A percentile compares a stretch with the other conserved stretches of the same genome.
phyloP scores from a whole-genome alignment of 345 rosid species.

The Salix koriyanagi region DNA sequence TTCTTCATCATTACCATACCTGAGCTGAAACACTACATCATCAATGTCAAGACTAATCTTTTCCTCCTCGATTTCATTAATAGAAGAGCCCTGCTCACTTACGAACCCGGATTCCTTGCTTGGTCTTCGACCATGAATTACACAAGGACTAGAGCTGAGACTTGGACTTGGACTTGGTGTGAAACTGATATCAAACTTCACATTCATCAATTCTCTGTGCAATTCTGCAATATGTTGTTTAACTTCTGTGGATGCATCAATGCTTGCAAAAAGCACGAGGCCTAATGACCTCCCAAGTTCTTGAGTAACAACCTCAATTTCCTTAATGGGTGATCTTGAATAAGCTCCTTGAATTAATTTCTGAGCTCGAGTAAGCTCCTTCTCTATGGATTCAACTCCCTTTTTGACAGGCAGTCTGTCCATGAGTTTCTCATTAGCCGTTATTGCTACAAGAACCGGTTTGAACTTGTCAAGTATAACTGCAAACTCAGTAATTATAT shows the following conservation, averaged over 20 bases:
- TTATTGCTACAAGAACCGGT: slow-evolving; percentile 37
- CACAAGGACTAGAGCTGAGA: slow-evolving; percentile 21
- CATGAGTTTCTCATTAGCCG: slow-evolving; percentile 21
- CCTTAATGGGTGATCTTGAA: slow-evolving; percentile 30
- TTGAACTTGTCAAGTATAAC: slow-evolving; percentile 42
- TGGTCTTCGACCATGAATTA: slow-evolving; percentile 21
- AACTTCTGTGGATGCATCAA: slow-evolving; percentile 35
- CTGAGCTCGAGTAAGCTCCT: slow-evolving; percentile 42
- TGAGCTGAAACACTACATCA: slow-evolving; percentile 51
- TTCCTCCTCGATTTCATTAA: slow-evolving; percentile 40
- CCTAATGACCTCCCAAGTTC: slow-evolving; percentile 70
- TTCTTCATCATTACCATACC: slow-evolving; percentile 49
- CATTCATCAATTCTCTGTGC: slow-evolving; percentile 55
- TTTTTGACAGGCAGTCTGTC: slow-evolving; percentile 40
- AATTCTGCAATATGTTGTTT: slow-evolving; percentile 38
- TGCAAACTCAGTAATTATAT: slow-evolving; percentile 36
- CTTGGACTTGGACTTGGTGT: slow-evolving; percentile 32
- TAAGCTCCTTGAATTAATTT: slow-evolving; percentile 25
- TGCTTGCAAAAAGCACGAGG: slow-evolving; percentile 53
- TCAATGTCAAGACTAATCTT: slow-evolving; percentile 31
- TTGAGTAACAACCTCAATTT: slow-evolving; percentile 40
- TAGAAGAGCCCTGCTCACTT: slow-evolving; percentile 34
- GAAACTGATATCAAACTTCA: slow-evolving; percentile 26
- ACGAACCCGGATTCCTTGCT: slow-evolving; percentile 25
- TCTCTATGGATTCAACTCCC: slow-evolving; percentile 40